Base-by-base conservation (phyloP, 2,329 filamentous ascomycete genomes). In the Fusarium sp. region DNA sequence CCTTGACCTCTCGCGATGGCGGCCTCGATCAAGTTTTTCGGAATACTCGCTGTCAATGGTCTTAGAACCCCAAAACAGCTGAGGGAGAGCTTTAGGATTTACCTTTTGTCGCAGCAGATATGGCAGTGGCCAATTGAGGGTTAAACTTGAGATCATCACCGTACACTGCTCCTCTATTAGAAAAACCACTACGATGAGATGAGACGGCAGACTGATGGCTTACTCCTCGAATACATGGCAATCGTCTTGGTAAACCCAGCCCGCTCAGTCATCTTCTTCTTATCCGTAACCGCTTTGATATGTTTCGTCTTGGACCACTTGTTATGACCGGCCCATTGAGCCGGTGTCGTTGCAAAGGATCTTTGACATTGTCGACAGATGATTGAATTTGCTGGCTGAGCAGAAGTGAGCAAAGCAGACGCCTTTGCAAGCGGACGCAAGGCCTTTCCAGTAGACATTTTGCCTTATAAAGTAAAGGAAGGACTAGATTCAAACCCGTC, bases 301-400 rank as follows among this genome's bases (percentile, higher is more conserved):
- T 98, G 96, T 80, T 93, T 94, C 84, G 98, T 98, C 79, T 96
- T 97, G 67, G 94, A 95, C 96, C 96, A 99, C 81, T 95, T 93
- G 83, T 93, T 98, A 84, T 98, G 95, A 16, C 95, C 95, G 27
- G 93, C 92, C 70, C 84, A 83, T 16, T 83, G 79, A 9, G 77
- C 67, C 10, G 86, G 74, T 18, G 85, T 87, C 18, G 85, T 85
- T 64, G 82, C 82, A 69, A 92, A 87, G 38, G 82, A 78, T 63
- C 89, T 87, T 66, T 84, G 80, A 73, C 87, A 89, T 82, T 82
- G 83, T 42, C 82, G 83, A 74, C 88, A 90, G 73, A 87, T 68
- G 59, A 29, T 72, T 16, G 67, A 68, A 8, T n/a, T 69, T 70
- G 58, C 34, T 52, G 58, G 71, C 37, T 62, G 54, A 34, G 62